Percentiles rank a stretch among this genome's conserved stretches.
Conservation (phyloP, 306 rosid genomes). For the Quercus aquifolioides region DNA sequence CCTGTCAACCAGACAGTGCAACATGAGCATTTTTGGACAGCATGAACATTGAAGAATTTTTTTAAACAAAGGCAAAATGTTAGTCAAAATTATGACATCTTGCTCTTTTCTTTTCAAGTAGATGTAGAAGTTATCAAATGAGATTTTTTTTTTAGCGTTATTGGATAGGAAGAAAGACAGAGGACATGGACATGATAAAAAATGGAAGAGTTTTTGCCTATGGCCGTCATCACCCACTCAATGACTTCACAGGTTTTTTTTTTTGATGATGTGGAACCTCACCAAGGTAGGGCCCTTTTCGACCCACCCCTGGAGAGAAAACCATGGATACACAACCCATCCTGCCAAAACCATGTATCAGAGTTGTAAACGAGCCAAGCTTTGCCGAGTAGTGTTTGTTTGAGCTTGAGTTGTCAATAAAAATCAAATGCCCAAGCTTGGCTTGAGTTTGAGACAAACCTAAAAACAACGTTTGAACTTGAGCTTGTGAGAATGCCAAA, state of each 20-base stretch:
- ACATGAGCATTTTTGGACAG: conserved; percentile 17
- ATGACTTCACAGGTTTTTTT: neutral
- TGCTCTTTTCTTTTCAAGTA: neutral
- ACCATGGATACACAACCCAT: too few relatives aligned
- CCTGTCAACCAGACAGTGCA: conserved; percentile 47
- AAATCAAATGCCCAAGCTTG: too few relatives aligned
- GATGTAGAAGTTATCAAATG: neutral
- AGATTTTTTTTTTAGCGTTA: neutral
- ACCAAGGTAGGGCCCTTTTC: too few relatives aligned
- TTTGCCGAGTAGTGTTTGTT: too few relatives aligned
- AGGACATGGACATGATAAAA: neutral
- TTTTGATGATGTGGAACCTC: too few relatives aligned
- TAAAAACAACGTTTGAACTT: too few relatives aligned
- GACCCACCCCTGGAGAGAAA: too few relatives aligned
- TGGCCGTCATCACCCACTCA: neutral
- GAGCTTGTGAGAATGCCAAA: too few relatives aligned
- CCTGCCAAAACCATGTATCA: too few relatives aligned
- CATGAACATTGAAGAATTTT: neutral
- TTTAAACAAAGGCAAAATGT: neutral
- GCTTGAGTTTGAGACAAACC: too few relatives aligned
- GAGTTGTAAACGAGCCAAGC: too few relatives aligned
- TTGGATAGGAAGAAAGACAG: neutral
- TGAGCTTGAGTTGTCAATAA: too few relatives aligned
- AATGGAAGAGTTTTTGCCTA: neutral
- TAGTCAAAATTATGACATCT: neutral